phyloP scores from a whole-genome alignment of 352 stramenopile species.

The Aphanomyces invadans region DNA sequence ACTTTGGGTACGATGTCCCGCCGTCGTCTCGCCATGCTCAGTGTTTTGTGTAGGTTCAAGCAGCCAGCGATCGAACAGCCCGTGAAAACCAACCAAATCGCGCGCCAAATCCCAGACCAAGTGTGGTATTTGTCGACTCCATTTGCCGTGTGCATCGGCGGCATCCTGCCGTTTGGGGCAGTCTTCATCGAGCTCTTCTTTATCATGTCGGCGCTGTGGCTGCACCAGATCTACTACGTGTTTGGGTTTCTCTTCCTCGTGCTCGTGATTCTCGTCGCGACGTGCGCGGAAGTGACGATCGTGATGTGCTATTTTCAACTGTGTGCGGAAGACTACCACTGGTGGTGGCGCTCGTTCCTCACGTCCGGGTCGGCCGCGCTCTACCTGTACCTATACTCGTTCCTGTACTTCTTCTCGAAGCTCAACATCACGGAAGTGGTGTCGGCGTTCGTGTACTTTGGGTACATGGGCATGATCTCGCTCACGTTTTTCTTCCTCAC shows the following conservation, averaged over 20 bases:
- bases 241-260: slow-evolving; percentile 99
- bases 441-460: slow-evolving; percentile 97
- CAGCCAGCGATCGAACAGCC: slow-evolving; percentile 80
- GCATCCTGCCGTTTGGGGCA: slow-evolving; percentile 98
- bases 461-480: slow-evolving; percentile 98
- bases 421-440: slow-evolving; percentile 95
- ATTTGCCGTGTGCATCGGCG: slow-evolving; percentile 94
- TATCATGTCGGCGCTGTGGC: slow-evolving; percentile 99
- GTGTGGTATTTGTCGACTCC: slow-evolving; percentile 94
- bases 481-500: slow-evolving; percentile 97
- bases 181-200: slow-evolving; percentile 99
- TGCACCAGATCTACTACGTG: slow-evolving; percentile 99
- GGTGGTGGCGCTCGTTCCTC: slow-evolving; percentile 96
- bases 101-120: slow-evolving; percentile 88
- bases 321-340: slow-evolving; percentile 98
- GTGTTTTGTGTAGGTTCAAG: slow-evolving; percentile 73
- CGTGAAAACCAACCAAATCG: slow-evolving; percentile 86
- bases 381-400: slow-evolving; percentile 98
- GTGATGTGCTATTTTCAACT: slow-evolving; percentile 99
- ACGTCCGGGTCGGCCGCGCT: slow-evolving; percentile 93
- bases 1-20: slow-evolving; percentile 79
- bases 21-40: not conserved
- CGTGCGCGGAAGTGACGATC: slow-evolving; percentile 97
- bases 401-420: slow-evolving; percentile 98
- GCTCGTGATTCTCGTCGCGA: slow-evolving; percentile 95